Evolutionary conservation across 805 yeast species (phyloP), one percentile per base, ranked within the genome.

Genomic region (Nakazawaea wickerhamii): DNA sequence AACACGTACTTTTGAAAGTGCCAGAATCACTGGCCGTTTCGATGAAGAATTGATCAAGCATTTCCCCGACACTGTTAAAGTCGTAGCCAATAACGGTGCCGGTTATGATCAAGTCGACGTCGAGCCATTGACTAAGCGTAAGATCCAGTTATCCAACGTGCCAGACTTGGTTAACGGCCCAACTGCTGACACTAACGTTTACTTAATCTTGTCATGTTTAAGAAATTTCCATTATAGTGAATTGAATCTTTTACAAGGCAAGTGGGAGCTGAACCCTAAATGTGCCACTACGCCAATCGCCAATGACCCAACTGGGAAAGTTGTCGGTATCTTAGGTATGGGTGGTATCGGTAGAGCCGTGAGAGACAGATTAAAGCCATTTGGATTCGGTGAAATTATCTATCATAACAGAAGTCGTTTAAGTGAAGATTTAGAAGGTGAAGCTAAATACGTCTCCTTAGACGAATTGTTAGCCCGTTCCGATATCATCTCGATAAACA

Each of bases 271-370:
- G 3, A 52, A 48, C 43, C 57, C 47, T 5, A 68, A 70, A 47
- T 59, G 65, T 50, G 78, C 67, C 3, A 84, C 81, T 2, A 73
- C 81, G 1, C 72, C 79, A 6, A 61, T 78, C 36, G 95, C 95
- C 6, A 73, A 74, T 54, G 90, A 82, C 54, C 95, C 95, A 14
- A 78, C 70, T 48, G 87, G 86, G 7, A 81, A 82, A 55, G 70
- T 70, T 15, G 81, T 88, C 18, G 96, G 96, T 38, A 79, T 88
- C 42, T 67, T 84, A 40, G 96, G 96, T 13, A 72, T 88, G 76
- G 96, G 96, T 26, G 95, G 95, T 27, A 87, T 88, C 62, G 96
- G 96, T 36, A 76, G 89, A 45, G 84, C 86, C 23, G 79, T 88
- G 40, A 71, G 87, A 41, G 77, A 79, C 50, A 73, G 91, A 52